Evolutionary conservation across 208 protist species (phyloP).

Genomic region (Crithidia bombi): DNA sequence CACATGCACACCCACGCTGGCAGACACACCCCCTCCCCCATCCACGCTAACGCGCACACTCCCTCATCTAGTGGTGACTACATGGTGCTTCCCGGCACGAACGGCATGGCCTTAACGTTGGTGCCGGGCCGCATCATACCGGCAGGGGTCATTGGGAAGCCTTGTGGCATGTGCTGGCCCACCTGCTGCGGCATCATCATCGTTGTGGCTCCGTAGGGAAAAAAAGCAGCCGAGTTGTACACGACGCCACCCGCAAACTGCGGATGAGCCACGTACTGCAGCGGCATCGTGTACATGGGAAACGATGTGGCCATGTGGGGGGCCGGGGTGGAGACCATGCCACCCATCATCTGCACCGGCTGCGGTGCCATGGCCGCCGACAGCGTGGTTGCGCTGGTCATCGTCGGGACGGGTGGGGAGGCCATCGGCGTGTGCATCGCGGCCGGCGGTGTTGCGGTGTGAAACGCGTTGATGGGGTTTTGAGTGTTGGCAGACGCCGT

Average conservation of each 20-base stretch:
- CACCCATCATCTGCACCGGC: conserved; percentile 23
- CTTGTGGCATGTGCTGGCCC: conserved; percentile 20
- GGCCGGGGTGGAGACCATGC: conserved; percentile 3
- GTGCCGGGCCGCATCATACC: conserved; percentile 51
- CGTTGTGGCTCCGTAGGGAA: conserved; percentile 28
- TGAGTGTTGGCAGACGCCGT: not conserved
- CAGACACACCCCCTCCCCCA: not conserved
- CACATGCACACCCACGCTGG: not conserved
- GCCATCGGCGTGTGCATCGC: conserved; percentile 10
- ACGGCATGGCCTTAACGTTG: conserved; percentile 73
- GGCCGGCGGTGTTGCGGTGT: conserved; percentile 3
- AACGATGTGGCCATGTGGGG: conserved; percentile 18
- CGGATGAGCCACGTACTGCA: conserved; percentile 36
- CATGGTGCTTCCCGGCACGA: conserved; percentile 49
- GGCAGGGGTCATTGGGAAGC: conserved; percentile 18
- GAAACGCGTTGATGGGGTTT: conserved; percentile 7
- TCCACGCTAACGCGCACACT: not conserved
- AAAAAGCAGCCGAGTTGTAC: conserved; percentile 29
- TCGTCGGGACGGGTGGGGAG: conserved; percentile 12
- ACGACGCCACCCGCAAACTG: conserved; percentile 22
- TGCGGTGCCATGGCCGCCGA: conserved; percentile 7
- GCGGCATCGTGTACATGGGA: conserved; percentile 34
- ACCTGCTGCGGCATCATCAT: conserved; percentile 34
- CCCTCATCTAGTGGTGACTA: conserved; percentile 5
- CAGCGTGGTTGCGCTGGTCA: conserved; percentile 1